Conservation (phyloP, 768 basidiomycete genomes). For the Suillus bovinus region DNA sequence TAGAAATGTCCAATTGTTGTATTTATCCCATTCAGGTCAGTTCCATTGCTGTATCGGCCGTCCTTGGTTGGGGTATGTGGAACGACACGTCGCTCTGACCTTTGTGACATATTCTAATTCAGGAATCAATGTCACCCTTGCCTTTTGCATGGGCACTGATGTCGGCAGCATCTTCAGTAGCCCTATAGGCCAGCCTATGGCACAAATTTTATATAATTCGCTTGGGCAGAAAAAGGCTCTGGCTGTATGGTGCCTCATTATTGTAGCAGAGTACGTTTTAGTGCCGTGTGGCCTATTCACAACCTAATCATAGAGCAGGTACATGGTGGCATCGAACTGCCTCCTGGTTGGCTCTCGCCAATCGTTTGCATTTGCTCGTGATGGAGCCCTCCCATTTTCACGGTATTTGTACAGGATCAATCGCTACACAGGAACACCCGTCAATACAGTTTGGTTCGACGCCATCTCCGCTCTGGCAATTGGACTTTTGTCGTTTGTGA, state of each 20-base stretch:
- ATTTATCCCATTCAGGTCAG: too few relatives aligned
- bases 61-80: slow-evolving; percentile 25
- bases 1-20: too few relatives aligned
- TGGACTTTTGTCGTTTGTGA: background rate
- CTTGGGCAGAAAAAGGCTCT: background rate
- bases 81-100: too few relatives aligned
- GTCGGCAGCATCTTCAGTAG: background rate
- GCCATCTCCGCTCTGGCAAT: background rate
- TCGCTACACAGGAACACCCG: too few relatives aligned
- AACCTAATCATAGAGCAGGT: background rate
- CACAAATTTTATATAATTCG: background rate
- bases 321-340: background rate
- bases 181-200: too few relatives aligned
- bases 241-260: background rate
- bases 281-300: background rate
- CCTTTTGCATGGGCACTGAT: slow-evolving; percentile 1
- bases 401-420: too few relatives aligned
- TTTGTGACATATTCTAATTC: background rate
- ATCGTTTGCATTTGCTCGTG: too few relatives aligned
- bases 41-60: too few relatives aligned
- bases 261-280: background rate
- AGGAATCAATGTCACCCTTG: background rate
- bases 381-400: too few relatives aligned
- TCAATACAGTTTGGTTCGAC: too few relatives aligned
- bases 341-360: too few relatives aligned